Conservation (phyloP, 352 stramenopile genomes). For the Globisporangium radiosum region DNA sequence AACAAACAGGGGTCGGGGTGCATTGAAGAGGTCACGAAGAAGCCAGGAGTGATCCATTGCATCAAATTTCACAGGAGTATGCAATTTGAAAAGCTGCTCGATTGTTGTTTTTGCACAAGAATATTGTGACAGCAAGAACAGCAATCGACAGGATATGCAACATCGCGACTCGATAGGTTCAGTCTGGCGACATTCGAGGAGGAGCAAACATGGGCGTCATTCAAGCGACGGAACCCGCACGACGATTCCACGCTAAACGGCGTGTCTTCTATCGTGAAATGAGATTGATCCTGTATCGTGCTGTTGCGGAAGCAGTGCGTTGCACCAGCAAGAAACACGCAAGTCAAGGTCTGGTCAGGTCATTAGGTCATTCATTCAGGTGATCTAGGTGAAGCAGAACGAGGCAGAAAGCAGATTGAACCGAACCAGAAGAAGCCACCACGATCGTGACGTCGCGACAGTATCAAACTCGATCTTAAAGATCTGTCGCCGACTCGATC, state of each 20-base stretch:
- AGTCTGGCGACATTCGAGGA: conserved; percentile 3
- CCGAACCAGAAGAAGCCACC: no score
- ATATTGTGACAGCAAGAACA: not conserved
- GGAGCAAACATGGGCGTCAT: not conserved
- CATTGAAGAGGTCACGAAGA: no score
- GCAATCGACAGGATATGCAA: not conserved
- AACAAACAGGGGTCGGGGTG: conserved; percentile 1
- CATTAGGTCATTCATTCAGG: no score
- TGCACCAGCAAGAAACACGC: not conserved
- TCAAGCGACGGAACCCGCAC: not conserved
- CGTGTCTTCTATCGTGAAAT: not conserved
- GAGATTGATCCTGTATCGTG: not conserved
- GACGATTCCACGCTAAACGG: not conserved
- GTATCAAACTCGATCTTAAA: not conserved
- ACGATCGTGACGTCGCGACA: no score
- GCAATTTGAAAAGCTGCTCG: not conserved
- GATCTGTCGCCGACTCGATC: no score
- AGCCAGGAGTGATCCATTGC: no score
- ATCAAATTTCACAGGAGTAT: not conserved
- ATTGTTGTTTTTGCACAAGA: no score
- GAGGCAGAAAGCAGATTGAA: no score
- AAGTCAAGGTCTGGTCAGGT: no score
- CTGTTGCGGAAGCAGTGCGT: not conserved
- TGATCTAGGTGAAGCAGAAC: no score
- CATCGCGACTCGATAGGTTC: not conserved